Percentiles rank a stretch among this genome's conserved stretches.
Conservation (phyloP, 192 early-diverging fungal genomes). For the Funneliformis geosporum region DNA sequence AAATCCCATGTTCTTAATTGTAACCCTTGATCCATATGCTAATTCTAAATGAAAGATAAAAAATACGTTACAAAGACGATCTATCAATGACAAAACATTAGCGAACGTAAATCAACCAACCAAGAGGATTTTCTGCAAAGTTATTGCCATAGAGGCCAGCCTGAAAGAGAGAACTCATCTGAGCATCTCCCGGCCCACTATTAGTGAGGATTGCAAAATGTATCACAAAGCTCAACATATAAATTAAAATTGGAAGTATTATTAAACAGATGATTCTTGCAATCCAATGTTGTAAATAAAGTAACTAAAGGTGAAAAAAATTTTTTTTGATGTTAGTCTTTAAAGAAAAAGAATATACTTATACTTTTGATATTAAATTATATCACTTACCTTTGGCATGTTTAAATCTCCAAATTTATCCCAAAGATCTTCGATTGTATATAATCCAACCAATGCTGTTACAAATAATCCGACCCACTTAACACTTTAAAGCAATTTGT, state of each 20-base stretch:
- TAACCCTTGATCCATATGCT: constrained; percentile 87
- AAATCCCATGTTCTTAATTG: constrained; percentile 80
- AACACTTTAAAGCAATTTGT: constrained; percentile 52
- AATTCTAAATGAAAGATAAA: constrained; percentile 60
- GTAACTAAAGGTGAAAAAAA: constrained; percentile 33
- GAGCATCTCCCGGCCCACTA: constrained; percentile 86
- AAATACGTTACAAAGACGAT: not conserved
- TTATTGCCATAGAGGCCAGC: constrained; percentile 79
- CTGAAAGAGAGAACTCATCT: constrained; percentile 98
- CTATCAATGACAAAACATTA: not conserved
- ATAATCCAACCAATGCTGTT: constrained; percentile 86
- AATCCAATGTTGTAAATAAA: constrained; percentile 80
- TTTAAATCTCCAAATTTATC: constrained; percentile 76
- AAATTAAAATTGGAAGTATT: constrained; percentile 78
- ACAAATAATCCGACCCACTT: constrained; percentile 98
- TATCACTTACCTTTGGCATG: constrained; percentile 50
- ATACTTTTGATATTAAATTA: not conserved
- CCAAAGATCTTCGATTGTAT: constrained; percentile 92
- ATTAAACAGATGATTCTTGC: constrained; percentile 81
- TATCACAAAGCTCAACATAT: constrained; percentile 78
- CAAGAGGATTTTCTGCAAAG: constrained; percentile 77
- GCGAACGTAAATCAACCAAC: constrained; percentile 41
- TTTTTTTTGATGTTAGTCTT: not conserved
- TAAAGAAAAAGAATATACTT: not conserved
- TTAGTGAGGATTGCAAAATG: constrained; percentile 87